Evolutionary conservation across 305 asterid genomes (phyloP), one percentile per base, ranked within the genome.

Genomic region (Ilex paraguariensis): DNA sequence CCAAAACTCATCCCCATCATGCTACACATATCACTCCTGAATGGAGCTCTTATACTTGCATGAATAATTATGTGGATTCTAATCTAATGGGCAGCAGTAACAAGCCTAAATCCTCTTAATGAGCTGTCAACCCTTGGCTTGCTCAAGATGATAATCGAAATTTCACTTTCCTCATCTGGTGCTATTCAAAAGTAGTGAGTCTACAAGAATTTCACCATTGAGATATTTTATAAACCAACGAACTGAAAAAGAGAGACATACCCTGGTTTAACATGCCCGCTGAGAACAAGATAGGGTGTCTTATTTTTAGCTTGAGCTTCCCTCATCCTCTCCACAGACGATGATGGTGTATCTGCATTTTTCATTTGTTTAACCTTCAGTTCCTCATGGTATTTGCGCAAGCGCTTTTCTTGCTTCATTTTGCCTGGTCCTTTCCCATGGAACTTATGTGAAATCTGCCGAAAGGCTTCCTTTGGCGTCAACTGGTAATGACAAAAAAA

Each of bases 381-480:
- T 68, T 92, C 98, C 77, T 90, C 95, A 49, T 78, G 86, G 69
- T 89, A 92, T 63, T 90, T 95, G 44, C 95, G 76, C 93, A 89
- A 84, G 54, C 95, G 88, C 82, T 92, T 92, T 70, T 92, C 96
- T 76, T 79, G 95, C 66, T 92, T 92, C 91, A 78, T 87, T 79
- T 92, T 92, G 58, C 98, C 97, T 46, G 98, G 98, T 8, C 91
- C 97, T 73, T 92, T 92, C 14, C 97, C 98, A 14, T 92, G 98
- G 74, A 92, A 92, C 78, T 80, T 92, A 75, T 92, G 97, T 39
- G 97, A 92, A 69, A 92, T 74, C 77, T 73, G 73, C 66, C 97
- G 87, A 70, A 87, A 92, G 58, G 91, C 88, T 81, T 92, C 98
- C 77, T 90, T 92, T 54, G 95, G 98, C 40, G 98, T 90, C 82